These are phyloP conservation scores for Quercus agrifolia DNA, from an alignment of 306 rosid species.

Conservation along the genomic window DNA sequence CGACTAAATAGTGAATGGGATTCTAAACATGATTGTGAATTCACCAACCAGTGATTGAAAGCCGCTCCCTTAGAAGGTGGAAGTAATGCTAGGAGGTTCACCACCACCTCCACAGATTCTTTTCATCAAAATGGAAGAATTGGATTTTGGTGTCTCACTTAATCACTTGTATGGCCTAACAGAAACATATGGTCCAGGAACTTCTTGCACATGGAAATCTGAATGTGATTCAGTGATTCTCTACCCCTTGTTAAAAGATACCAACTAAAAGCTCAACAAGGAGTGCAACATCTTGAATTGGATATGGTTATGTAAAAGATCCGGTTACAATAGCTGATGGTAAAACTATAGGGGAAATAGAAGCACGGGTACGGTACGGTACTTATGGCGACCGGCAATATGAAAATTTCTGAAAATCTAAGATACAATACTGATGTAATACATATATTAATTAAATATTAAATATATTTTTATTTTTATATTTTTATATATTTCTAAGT, in stretches of 20 bases:
- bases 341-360: slow-evolving; percentile 55
- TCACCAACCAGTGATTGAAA: slow-evolving; percentile 41
- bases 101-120: slow-evolving; percentile 70
- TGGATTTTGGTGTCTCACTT: slow-evolving; percentile 35
- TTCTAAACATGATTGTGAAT: slow-evolving; percentile 64
- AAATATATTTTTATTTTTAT: too few relatives aligned
- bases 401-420: too few relatives aligned
- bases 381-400: too few relatives aligned
- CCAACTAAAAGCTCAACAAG: slow-evolving; percentile 74
- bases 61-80: slow-evolving; percentile 53
- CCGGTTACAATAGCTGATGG: slow-evolving; percentile 69
- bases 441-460: too few relatives aligned
- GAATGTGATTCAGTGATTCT: slow-evolving; percentile 70
- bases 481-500: too few relatives aligned
- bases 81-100: slow-evolving; percentile 66
- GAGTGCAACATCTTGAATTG: slow-evolving; percentile 64
- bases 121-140: slow-evolving; percentile 44
- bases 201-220: slow-evolving; percentile 67
- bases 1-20: background rate
- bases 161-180: slow-evolving; percentile 74
- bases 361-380: too few relatives aligned
- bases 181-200: slow-evolving; percentile 80
- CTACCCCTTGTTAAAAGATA: slow-evolving; percentile 31
- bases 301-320: slow-evolving; percentile 64
- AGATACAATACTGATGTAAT: too few relatives aligned